Conservation (phyloP, 495 filamentous ascomycete genomes). For the Neurospora tetrasperma region DNA sequence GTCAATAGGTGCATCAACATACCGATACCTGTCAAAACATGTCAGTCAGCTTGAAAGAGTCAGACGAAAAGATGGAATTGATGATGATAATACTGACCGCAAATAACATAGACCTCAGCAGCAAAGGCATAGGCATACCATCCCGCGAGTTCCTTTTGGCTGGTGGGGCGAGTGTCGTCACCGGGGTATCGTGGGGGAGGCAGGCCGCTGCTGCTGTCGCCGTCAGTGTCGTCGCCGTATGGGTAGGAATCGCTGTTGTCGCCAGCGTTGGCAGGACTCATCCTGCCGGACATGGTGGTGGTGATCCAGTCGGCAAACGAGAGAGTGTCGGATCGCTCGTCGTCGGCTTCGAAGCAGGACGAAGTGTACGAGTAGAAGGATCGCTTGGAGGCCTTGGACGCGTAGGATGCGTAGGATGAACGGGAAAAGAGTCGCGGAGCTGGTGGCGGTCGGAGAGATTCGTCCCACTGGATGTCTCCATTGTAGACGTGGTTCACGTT, state of each 20-base stretch:
- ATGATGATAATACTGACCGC: conserved; percentile 47
- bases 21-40: conserved; percentile 16
- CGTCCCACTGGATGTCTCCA: not conserved
- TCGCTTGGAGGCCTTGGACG: conserved; percentile 18
- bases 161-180: conserved; percentile 83
- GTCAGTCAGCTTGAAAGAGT: not conserved
- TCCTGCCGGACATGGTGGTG: conserved; percentile 11
- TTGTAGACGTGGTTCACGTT: not conserved
- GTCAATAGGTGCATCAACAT: not conserved
- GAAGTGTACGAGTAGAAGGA: conserved; percentile 32
- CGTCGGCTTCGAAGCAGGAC: conserved; percentile 51
- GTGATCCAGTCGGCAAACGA: conserved; percentile 1
- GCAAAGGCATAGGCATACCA: conserved; percentile 98
- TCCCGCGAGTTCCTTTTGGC: conserved; percentile 74
- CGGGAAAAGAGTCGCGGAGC: conserved; percentile 34
- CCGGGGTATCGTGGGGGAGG: conserved; percentile 47
- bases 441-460: conserved; percentile 22
- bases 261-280: conserved; percentile 14
- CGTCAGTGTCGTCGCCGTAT: not conserved
- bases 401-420: conserved; percentile 23
- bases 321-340: conserved; percentile 40
- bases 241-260: conserved; percentile 8
- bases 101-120: conserved; percentile 95
- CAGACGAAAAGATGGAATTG: not conserved
- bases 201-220: not conserved